Base-by-base conservation (phyloP, 768 basidiomycete species). In the Panaeolus cyanescens region DNA sequence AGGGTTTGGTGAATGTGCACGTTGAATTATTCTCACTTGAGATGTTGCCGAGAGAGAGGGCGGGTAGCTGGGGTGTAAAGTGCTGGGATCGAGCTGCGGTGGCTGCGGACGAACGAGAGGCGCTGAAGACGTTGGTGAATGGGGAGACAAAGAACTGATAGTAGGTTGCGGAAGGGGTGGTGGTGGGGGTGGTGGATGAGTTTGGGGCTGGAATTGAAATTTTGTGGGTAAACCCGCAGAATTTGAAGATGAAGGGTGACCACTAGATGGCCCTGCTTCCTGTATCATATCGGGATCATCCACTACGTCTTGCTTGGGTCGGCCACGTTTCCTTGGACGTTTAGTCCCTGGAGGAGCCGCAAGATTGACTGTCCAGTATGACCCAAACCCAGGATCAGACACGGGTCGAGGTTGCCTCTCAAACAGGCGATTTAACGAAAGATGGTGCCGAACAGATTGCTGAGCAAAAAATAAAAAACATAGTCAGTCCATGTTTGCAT, bases 321-420 rank as follows among this genome's bases (percentile, higher is more conserved):
- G 81, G 25, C 90, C 90, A 59, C 92, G 85, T 70, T 93, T 93
- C 20, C 92, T 85, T 40, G 92, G 92, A 60, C 92, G 85, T 75
- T 93, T 93, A 1, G 91, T 93, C 20, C 92, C 92, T 2, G 91
- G 91, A 12, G 91, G 91, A n/a, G 92, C 92, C 54, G 84, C 72
- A 20, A 93, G 80, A 72, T 93, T 93, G n/a, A 93, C 92, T 33
- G 91, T 92, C 92, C 92, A 93, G 70, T 93, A 93, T 10, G 91
- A 93, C 20, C 92, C 92, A 71, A 92, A 92, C 15, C 92, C 92
- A 12, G 92, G 92, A 71, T 93, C 91, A 31, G 91, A 91, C 9
- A 90, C 89, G 7, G 92, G 92, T 55, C 92, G 83, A 19, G 89
- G 88, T 66, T 92, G 90, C 55, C 91, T 83, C 71, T 93, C 92